Percentiles rank a stretch among this genome's conserved stretches.
Conservation (phyloP, 2,329 filamentous ascomycete species). For the Trichoderma atroviride region DNA sequence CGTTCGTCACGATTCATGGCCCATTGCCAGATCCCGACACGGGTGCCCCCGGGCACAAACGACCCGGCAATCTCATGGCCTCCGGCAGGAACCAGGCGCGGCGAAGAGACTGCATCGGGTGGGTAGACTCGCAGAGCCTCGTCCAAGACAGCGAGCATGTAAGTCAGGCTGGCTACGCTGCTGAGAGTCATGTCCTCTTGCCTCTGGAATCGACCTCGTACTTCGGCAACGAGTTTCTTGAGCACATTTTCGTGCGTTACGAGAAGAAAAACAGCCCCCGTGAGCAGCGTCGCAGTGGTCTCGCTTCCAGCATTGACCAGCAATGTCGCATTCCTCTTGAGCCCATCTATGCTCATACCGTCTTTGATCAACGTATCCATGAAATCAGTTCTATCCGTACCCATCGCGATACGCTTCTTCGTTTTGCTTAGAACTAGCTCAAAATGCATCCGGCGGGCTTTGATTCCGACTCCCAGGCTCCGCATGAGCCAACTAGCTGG, state of each 20-base stretch:
- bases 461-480: neutral
- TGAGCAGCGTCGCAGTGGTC: constrained; percentile 37
- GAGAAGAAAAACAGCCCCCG: constrained; percentile 35
- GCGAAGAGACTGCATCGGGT: constrained; percentile 29
- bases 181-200: constrained; percentile 19
- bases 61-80: constrained; percentile 36
- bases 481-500: neutral
- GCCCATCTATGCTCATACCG: constrained; percentile 12
- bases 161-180: constrained; percentile 15
- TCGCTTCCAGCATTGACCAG: constrained; percentile 37
- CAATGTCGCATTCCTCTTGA: constrained; percentile 30
- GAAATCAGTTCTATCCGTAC: neutral
- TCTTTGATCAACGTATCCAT: neutral
- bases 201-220: constrained; percentile 16
- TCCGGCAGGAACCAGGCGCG: constrained; percentile 36
- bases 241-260: constrained; percentile 36
- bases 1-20: constrained; percentile 43
- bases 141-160: constrained; percentile 42
- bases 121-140: constrained; percentile 47
- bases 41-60: constrained; percentile 42
- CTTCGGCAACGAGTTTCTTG: constrained; percentile 41
- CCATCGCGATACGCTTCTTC: neutral
- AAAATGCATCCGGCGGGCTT: neutral
- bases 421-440: neutral
- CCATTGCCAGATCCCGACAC: constrained; percentile 47